Percentiles rank a stretch among this genome's conserved stretches.
Conservation (phyloP, 257 asterid genomes). For the Nemophila menziesii region DNA sequence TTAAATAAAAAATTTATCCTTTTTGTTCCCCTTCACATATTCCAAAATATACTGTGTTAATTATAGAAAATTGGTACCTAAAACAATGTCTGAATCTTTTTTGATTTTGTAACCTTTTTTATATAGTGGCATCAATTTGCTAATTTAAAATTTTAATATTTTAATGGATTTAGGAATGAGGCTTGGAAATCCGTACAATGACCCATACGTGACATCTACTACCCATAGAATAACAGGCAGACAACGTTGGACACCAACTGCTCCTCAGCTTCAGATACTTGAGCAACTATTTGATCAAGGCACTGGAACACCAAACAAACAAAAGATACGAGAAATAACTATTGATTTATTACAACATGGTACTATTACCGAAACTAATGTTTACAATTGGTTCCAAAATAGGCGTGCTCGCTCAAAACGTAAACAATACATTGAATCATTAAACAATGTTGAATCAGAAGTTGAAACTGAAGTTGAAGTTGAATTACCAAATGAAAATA, state of each 20-base stretch:
- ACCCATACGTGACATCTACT: constrained; percentile 58
- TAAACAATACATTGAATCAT: constrained; percentile 55
- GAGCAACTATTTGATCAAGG: constrained; percentile 92
- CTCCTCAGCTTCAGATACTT: constrained; percentile 87
- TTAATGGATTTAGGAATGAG: constrained; percentile 52
- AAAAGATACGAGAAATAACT: constrained; percentile 92
- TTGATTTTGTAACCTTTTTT: background rate
- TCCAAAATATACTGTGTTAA: too few species aligned
- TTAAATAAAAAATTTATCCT: too few species aligned
- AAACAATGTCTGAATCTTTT: too few species aligned
- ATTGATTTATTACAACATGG: constrained; percentile 84
- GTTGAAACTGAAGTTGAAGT: constrained; percentile 95
- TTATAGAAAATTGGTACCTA: too few species aligned
- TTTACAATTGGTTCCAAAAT: constrained; percentile 96
- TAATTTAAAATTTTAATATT: background rate
- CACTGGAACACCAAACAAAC: constrained; percentile 92
- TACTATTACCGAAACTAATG: constrained; percentile 92
- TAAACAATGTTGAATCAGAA: constrained; percentile 66
- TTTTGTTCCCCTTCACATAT: too few species aligned
- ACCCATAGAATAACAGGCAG: constrained; percentile 80
- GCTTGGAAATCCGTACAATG: constrained; percentile 73
- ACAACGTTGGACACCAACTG: constrained; percentile 96
- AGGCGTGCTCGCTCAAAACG: constrained; percentile 97
- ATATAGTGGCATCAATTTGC: constrained; percentile 3
- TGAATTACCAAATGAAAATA: constrained; percentile 81